Evolutionary conservation across 768 basidiomycete genomes (phyloP).

Genomic region (Sporobolomyces pararoseus): DNA sequence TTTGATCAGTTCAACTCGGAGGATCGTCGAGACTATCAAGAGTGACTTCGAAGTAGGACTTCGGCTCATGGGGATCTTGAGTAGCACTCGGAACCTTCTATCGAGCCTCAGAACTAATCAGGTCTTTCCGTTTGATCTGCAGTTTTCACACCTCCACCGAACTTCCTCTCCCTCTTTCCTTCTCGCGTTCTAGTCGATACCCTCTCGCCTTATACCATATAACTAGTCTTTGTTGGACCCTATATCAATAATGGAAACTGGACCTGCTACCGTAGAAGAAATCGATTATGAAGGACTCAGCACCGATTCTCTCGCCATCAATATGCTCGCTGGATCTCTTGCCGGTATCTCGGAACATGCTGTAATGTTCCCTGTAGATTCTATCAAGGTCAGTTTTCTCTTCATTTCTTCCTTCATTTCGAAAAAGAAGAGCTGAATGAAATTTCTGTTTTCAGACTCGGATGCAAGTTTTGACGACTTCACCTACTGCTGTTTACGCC

Average conservation of each 20-base stretch:
- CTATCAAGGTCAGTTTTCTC: constrained; percentile 73
- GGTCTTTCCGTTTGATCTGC: too few relatives aligned
- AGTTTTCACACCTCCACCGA: constrained; percentile 4
- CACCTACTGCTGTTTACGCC: constrained; percentile 78
- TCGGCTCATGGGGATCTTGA: too few relatives aligned
- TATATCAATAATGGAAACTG: constrained; percentile 12
- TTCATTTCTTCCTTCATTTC: neutral
- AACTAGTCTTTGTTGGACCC: too few relatives aligned
- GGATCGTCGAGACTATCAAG: too few relatives aligned
- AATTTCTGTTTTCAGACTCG: constrained; percentile 64
- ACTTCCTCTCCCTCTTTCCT: neutral
- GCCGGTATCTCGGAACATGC: constrained; percentile 99
- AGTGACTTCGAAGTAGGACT: too few relatives aligned
- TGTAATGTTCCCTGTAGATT: constrained; percentile 97
- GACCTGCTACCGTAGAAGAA: constrained; percentile 37
- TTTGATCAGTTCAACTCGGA: neutral
- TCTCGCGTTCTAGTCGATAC: neutral
- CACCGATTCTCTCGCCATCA: constrained; percentile 79
- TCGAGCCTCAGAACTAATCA: too few relatives aligned
- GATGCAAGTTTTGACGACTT: constrained; percentile 94
- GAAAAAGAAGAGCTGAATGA: neutral
- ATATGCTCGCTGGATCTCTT: constrained; percentile 94
- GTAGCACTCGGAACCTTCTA: too few relatives aligned
- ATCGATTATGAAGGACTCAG: constrained; percentile 57
- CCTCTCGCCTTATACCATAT: neutral